Conservation (phyloP, 345 rosid genomes). For the Eucalyptus sp. region DNA sequence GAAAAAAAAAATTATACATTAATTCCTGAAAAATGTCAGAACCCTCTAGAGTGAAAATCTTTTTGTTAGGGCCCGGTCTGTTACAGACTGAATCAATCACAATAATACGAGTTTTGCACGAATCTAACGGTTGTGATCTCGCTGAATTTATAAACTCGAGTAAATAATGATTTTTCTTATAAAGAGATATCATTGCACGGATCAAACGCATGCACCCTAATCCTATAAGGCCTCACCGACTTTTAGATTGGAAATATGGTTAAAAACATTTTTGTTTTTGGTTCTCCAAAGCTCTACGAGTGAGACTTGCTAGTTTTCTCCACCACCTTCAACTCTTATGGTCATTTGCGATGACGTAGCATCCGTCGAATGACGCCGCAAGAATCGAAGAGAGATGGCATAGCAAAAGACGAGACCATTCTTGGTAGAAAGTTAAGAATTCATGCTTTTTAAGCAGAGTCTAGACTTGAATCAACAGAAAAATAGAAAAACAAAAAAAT, state of each 20-base stretch:
- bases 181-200: fast-evolving
- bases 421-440: background rate
- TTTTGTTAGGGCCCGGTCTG: fast-evolving
- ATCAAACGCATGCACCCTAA: fast-evolving
- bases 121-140: background rate
- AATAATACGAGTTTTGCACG: background rate
- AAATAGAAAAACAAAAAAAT: no score
- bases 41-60: fast-evolving
- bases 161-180: background rate
- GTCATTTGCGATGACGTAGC: background rate
- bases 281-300: background rate
- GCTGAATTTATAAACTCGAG: fast-evolving
- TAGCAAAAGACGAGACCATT: background rate
- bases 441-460: background rate
- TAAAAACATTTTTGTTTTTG: background rate
- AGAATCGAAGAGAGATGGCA: background rate
- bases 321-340: background rate
- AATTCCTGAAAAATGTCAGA: background rate
- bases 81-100: background rate
- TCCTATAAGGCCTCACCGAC: background rate
- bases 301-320: background rate
- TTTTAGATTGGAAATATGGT: background rate
- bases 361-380: background rate
- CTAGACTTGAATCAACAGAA: background rate
- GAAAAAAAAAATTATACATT: no score